These are phyloP conservation scores for Hypomyces rosellus DNA, from an alignment of 2,329 filamentous ascomycete genomes.

Conservation along the genomic window DNA sequence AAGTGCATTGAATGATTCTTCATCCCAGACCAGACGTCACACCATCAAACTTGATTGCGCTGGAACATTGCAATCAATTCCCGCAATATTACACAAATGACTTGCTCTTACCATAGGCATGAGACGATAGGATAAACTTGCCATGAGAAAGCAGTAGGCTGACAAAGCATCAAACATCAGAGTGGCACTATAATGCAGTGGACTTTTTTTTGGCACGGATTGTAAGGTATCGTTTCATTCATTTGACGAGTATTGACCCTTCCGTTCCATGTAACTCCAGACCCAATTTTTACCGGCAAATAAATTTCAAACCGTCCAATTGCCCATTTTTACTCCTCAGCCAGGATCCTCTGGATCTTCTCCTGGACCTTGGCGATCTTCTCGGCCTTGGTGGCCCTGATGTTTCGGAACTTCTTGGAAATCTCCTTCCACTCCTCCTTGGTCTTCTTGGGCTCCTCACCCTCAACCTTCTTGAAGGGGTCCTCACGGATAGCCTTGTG, in stretches of 20 bases:
- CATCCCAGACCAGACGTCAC: too few relatives aligned
- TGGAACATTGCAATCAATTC: too few relatives aligned
- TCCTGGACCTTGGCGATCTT: slow-evolving; percentile 77
- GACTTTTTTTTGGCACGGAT: slow-evolving; percentile 20
- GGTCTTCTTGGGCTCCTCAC: slow-evolving; percentile 76
- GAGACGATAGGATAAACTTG: too few relatives aligned
- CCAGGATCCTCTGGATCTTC: slow-evolving; percentile 79
- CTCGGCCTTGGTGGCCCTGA: slow-evolving; percentile 78
- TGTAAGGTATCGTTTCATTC: slow-evolving; percentile 31
- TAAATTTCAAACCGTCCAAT: slow-evolving; percentile 19
- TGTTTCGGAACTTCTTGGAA: slow-evolving; percentile 78
- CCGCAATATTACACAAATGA: too few relatives aligned
- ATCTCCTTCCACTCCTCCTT: slow-evolving; percentile 97
- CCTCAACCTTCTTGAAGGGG: slow-evolving; percentile 87
- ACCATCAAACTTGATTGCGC: too few relatives aligned
- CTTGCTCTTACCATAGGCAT: too few relatives aligned
- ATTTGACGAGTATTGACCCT: slow-evolving; percentile 28
- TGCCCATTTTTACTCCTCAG: slow-evolving; percentile 36
- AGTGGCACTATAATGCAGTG: too few relatives aligned
- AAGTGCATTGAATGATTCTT: too few relatives aligned
- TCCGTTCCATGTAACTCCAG: slow-evolving; percentile 33
- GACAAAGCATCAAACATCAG: too few relatives aligned
- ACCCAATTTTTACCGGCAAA: slow-evolving; percentile 23
- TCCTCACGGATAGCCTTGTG: slow-evolving; percentile 97
- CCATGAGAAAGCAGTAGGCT: too few relatives aligned